phyloP scores from a whole-genome alignment of 176 grass and related monocot species.

The Eragrostis curvula region DNA sequence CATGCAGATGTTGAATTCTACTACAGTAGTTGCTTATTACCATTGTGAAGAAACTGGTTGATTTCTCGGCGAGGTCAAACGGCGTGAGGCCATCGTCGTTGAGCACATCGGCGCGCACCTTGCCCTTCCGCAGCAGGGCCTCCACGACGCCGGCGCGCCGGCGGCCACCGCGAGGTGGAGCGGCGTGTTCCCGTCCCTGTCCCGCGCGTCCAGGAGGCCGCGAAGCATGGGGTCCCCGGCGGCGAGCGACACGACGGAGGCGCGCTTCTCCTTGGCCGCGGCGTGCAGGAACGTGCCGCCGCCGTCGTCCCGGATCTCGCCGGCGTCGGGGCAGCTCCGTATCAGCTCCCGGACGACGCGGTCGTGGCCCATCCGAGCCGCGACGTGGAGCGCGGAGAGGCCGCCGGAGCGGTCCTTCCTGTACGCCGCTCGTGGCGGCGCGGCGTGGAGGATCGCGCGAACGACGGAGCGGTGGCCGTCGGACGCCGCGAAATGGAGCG shows the following conservation, averaged over 20 bases:
- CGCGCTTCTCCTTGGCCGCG: background rate
- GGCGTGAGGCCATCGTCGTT: constrained; percentile 6
- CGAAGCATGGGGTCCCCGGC: background rate
- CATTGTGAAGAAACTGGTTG: background rate
- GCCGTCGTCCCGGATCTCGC: background rate
- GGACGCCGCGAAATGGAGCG: constrained; percentile 33
- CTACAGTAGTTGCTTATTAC: background rate
- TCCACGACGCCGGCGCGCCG: background rate
- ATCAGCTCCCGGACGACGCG: background rate
- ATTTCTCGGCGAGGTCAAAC: background rate
- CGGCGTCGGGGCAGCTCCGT: background rate
- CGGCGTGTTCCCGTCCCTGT: constrained; percentile 31
- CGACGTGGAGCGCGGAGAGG: constrained; percentile 23
- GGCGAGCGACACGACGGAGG: background rate
- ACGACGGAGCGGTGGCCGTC: background rate
- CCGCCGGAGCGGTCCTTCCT: background rate
- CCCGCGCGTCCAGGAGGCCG: constrained; percentile 12
- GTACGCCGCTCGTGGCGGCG: background rate
- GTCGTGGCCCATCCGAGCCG: constrained; percentile 33
- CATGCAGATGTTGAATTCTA: too few species aligned
- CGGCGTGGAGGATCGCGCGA: background rate
- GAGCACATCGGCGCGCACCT: background rate
- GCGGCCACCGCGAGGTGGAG: constrained; percentile 26
- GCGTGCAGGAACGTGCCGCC: constrained; percentile 35
- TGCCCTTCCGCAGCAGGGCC: background rate